phyloP scores from a whole-genome alignment of 2,329 filamentous ascomycete species.

The Colletotrichum sp. region DNA sequence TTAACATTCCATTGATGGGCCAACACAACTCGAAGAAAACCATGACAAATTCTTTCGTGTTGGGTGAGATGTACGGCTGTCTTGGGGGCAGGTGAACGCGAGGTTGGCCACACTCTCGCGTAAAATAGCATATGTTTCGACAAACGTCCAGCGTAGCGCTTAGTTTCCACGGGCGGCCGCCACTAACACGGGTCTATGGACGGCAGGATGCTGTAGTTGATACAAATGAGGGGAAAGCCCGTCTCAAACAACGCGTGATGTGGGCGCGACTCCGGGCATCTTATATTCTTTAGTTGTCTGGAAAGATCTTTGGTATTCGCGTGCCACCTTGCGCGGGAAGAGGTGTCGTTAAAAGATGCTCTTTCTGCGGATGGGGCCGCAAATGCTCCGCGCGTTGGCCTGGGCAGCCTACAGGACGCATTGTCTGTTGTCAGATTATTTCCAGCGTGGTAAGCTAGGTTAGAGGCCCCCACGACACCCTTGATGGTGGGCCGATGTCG shows the following conservation, averaged over 20 bases:
- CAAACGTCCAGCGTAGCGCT: background rate
- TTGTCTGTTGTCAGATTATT: background rate
- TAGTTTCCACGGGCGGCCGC: background rate
- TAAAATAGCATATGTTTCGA: background rate
- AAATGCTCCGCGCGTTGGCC: background rate
- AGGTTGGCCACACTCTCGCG: background rate
- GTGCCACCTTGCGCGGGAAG: background rate
- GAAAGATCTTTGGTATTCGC: background rate
- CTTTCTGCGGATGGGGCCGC: background rate
- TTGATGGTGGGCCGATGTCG: background rate
- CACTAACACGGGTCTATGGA: background rate
- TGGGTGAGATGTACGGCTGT: background rate
- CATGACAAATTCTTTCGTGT: background rate
- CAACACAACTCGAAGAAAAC: background rate
- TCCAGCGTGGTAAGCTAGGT: background rate
- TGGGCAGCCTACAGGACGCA: background rate
- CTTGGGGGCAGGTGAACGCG: background rate
- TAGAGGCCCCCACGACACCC: background rate
- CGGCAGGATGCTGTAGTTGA: background rate
- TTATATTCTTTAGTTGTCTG: background rate
- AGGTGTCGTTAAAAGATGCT: background rate
- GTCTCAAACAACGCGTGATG: background rate
- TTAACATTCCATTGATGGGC: background rate
- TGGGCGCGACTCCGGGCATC: background rate
- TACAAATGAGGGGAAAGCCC: background rate